Conservation (phyloP, 1,284 basidiomycete species). For the Erythrobasidium hasegawianum region DNA sequence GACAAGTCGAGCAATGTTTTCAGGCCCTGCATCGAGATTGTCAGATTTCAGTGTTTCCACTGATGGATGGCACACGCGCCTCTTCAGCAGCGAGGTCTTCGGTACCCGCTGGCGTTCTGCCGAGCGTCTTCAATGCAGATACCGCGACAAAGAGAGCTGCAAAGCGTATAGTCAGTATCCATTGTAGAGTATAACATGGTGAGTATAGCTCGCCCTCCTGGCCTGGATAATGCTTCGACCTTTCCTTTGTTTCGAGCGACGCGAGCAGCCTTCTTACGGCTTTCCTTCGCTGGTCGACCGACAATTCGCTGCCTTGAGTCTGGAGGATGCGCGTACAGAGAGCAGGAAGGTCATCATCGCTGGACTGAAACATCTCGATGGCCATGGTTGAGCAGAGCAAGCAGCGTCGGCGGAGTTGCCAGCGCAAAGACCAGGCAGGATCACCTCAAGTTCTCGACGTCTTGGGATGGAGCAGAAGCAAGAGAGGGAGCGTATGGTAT, state of each 20-base stretch:
- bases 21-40: constrained; percentile 9
- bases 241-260: background rate
- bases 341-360: no score
- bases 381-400: no score
- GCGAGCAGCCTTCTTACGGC: constrained; percentile 3
- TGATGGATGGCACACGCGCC: background rate
- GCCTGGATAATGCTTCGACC: background rate
- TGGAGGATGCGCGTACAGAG: no score
- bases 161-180: no score
- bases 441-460: no score
- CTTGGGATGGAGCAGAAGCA: no score
- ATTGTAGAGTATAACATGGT: no score
- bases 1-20: constrained; percentile 14
- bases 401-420: no score
- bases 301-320: background rate
- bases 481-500: background rate
- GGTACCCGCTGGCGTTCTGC: constrained; percentile 22
- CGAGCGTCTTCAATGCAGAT: constrained; percentile 26
- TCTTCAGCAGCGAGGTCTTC: constrained; percentile 34
- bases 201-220: constrained; percentile 2
- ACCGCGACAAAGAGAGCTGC: constrained; percentile 5
- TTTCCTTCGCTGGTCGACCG: constrained; percentile 13
- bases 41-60: background rate
- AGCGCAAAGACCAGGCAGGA: no score
- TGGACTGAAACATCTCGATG: no score